A percentile compares a stretch with the other conserved stretches of the same genome.
Conservation (phyloP, 257 asterid genomes). For the Petunia axillaris region DNA sequence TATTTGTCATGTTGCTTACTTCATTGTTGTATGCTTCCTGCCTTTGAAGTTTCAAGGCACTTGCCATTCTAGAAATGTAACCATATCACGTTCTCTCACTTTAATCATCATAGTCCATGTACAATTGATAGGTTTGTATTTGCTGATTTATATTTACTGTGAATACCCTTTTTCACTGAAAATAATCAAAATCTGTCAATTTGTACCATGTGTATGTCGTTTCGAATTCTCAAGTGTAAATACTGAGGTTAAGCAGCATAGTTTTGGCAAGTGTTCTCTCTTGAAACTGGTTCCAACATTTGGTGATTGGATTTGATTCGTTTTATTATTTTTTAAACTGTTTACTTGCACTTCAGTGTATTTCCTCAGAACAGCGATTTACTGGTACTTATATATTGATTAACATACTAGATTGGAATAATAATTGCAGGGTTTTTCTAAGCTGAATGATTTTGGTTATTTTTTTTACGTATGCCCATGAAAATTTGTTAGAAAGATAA, state of each 20-base stretch:
- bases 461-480: too few relatives aligned
- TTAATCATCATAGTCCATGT: not conserved
- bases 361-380: not conserved
- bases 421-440: not conserved
- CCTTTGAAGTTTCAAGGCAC: conserved; percentile 7
- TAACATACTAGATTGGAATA: not conserved
- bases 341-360: not conserved
- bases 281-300: not conserved
- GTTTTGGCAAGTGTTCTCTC: not conserved
- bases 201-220: not conserved
- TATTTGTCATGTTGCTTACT: conserved; percentile 29
- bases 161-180: not conserved
- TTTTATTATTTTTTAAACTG: too few relatives aligned
- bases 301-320: not conserved
- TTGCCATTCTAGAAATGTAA: conserved; percentile 13
- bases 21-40: not conserved
- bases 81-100: not conserved
- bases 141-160: conserved; percentile 12
- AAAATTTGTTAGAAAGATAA: not conserved
- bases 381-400: not conserved
- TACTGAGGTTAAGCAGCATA: not conserved
- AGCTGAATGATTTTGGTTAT: not conserved
- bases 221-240: not conserved
- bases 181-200: not conserved
- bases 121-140: conserved; percentile 13